Percentiles rank a stretch among this genome's conserved stretches.
Evolutionary conservation across 108 stramenopile genomes (phyloP).

Genomic region (Skeletonema tropicum): DNA sequence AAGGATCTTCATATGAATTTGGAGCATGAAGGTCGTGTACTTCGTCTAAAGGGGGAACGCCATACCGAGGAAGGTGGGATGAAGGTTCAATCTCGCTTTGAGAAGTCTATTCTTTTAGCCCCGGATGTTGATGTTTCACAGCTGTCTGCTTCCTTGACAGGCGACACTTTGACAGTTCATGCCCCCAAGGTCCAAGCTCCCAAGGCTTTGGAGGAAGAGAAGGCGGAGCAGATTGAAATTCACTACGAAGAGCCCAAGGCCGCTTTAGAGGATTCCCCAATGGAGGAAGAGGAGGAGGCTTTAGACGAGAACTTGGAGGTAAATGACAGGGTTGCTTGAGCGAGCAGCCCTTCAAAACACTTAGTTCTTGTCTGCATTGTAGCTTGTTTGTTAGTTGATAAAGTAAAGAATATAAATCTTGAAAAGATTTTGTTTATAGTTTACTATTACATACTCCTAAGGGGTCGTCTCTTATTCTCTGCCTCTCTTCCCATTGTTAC

Average conservation of each 20-base stretch:
- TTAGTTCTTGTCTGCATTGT: not conserved
- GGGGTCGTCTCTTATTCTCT: too few species aligned
- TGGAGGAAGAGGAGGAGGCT: not conserved
- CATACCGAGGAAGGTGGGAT: slow-evolving; percentile 31
- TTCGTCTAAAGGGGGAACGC: slow-evolving; percentile 44
- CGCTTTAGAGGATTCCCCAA: not conserved
- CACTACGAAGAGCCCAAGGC: slow-evolving; percentile 10
- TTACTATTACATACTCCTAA: too few species aligned
- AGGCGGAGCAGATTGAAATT: slow-evolving; percentile 33
- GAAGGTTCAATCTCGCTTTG: slow-evolving; percentile 35
- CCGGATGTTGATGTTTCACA: slow-evolving; percentile 32
- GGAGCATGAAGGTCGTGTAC: slow-evolving; percentile 42
- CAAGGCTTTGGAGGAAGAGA: slow-evolving; percentile 9
- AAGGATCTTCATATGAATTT: slow-evolving; percentile 39
- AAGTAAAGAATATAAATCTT: not conserved
- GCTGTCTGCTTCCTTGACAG: slow-evolving; percentile 24
- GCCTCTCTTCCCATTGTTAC: too few species aligned
- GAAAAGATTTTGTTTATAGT: not conserved
- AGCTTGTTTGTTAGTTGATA: not conserved
- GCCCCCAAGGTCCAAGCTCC: slow-evolving; percentile 32
- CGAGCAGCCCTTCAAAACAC: not conserved
- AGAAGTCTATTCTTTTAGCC: slow-evolving; percentile 37
- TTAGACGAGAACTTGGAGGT: slow-evolving; percentile 5
- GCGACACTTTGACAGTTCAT: slow-evolving; percentile 29
- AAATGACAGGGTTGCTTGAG: not conserved